phyloP scores from a whole-genome alignment of 352 stramenopile species.

The Pythium vanterpoolii region DNA sequence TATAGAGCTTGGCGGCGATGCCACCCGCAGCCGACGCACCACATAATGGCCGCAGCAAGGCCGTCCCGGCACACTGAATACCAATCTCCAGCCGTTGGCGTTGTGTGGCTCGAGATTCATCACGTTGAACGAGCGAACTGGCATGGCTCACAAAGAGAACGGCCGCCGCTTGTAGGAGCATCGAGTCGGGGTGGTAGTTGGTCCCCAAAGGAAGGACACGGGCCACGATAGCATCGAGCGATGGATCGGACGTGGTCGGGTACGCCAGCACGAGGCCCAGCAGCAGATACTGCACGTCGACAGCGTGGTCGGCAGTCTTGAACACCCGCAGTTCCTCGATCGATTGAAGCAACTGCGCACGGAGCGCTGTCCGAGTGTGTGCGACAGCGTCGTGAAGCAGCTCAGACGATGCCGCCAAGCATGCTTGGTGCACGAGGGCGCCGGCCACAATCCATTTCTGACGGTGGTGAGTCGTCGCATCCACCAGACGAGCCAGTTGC shows the following conservation, averaged over 20 bases:
- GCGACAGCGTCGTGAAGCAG: not conserved
- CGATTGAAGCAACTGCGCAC: not conserved
- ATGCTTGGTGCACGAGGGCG: not conserved
- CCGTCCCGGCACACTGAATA: not conserved
- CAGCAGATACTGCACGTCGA: constrained; percentile 4
- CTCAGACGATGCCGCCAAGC: not conserved
- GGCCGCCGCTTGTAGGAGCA: not conserved
- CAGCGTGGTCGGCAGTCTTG: constrained; percentile 3
- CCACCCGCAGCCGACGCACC: not conserved
- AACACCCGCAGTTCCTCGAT: constrained; percentile 19
- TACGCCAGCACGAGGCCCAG: constrained; percentile 9
- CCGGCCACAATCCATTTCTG: constrained; percentile 11
- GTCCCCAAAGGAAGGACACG: not conserved
- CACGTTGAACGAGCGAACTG: constrained; percentile 1
- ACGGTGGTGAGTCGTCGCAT: not conserved
- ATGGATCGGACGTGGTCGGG: not conserved
- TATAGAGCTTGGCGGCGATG: not conserved
- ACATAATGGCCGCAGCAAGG: not conserved
- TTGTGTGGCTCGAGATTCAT: not conserved
- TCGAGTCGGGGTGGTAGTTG: not conserved
- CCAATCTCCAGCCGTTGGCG: not conserved
- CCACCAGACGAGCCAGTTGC: constrained; percentile 1
- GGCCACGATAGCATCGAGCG: not conserved
- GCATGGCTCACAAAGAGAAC: constrained; percentile 14
- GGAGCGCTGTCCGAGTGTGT: not conserved